These are phyloP conservation scores for Echium plantagineum DNA, from an alignment of 257 asterid genomes.

Conservation along the genomic window DNA sequence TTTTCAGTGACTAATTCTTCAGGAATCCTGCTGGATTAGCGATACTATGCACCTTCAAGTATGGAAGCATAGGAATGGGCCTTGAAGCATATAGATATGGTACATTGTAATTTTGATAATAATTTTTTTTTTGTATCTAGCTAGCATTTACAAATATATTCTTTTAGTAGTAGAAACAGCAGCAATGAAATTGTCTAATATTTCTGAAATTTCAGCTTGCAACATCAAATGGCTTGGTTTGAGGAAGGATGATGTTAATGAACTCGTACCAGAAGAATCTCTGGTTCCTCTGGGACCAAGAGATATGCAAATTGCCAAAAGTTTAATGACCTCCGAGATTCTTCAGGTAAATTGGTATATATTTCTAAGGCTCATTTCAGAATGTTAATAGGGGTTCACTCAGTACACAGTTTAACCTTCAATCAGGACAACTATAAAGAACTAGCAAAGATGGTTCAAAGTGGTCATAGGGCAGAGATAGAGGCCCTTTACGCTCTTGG, in stretches of 20 bases:
- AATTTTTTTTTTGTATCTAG: no score
- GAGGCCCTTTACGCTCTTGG: conserved; percentile 90
- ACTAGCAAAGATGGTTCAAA: conserved; percentile 50
- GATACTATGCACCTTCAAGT: conserved; percentile 86
- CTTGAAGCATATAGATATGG: conserved; percentile 93
- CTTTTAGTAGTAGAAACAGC: neutral
- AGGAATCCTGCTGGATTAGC: conserved; percentile 99
- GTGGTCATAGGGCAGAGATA: conserved; percentile 67
- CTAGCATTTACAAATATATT: neutral
- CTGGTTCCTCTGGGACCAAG: conserved; percentile 52
- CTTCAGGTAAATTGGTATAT: conserved; percentile 37
- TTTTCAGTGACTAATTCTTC: conserved; percentile 1
- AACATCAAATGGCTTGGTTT: conserved; percentile 87
- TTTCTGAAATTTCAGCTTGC: conserved; percentile 42
- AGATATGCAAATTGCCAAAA: conserved; percentile 72
- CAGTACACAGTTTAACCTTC: neutral
- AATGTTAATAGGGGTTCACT: no score
- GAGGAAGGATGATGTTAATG: conserved; percentile 64
- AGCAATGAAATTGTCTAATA: conserved; percentile 4
- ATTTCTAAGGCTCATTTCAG: neutral
- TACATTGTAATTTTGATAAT: conserved; percentile 9
- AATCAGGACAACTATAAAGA: conserved; percentile 72
- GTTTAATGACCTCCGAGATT: conserved; percentile 52
- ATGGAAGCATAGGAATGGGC: conserved; percentile 88
- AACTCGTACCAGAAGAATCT: conserved; percentile 63